Percentiles rank a stretch among this genome's conserved stretches.
Evolutionary conservation across 1,284 basidiomycete species (phyloP).

Genomic region (Fereydounia khargensis): DNA sequence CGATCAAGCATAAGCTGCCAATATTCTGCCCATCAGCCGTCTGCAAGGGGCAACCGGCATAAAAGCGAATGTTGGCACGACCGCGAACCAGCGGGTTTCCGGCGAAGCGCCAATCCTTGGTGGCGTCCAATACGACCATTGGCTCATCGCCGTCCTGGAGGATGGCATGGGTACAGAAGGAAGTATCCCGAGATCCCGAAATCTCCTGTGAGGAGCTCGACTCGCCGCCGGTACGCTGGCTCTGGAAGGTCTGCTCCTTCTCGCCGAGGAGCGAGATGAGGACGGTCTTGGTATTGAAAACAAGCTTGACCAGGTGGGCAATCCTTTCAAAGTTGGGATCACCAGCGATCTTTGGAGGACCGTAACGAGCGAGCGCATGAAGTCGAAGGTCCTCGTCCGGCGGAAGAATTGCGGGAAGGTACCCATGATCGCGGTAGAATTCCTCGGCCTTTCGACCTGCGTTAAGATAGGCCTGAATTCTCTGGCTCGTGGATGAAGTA

Average conservation of each 20-base stretch:
- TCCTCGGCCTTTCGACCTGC: conserved; percentile 41
- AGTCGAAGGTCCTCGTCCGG: conserved; percentile 42
- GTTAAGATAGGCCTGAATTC: conserved; percentile 33
- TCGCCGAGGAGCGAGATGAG: conserved; percentile 77
- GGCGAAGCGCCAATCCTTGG: conserved; percentile 81
- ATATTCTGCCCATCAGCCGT: conserved; percentile 88
- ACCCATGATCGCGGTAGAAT: conserved; percentile 45
- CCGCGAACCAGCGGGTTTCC: conserved; percentile 75
- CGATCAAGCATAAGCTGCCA: conserved; percentile 80
- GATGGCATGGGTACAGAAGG: conserved; percentile 80
- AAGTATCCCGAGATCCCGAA: conserved; percentile 65
- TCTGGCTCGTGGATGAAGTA: conserved; percentile 16
- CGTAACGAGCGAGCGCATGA: conserved; percentile 44
- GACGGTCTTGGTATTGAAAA: conserved; percentile 85
- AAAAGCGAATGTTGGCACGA: conserved; percentile 74
- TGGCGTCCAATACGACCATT: conserved; percentile 76
- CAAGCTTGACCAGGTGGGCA: conserved; percentile 79
- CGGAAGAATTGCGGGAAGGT: conserved; percentile 44
- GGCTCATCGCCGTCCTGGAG: conserved; percentile 84
- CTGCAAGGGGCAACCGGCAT: conserved; percentile 83
- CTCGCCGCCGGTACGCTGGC: conserved; percentile 66
- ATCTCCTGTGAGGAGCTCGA: conserved; percentile 24
- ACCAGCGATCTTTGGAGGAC: conserved; percentile 60
- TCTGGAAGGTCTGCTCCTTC: conserved; percentile 80
- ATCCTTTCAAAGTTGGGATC: conserved; percentile 92